Base-by-base conservation (phyloP, 1,139 yeast species). In the Oligophagozyma castellii region DNA sequence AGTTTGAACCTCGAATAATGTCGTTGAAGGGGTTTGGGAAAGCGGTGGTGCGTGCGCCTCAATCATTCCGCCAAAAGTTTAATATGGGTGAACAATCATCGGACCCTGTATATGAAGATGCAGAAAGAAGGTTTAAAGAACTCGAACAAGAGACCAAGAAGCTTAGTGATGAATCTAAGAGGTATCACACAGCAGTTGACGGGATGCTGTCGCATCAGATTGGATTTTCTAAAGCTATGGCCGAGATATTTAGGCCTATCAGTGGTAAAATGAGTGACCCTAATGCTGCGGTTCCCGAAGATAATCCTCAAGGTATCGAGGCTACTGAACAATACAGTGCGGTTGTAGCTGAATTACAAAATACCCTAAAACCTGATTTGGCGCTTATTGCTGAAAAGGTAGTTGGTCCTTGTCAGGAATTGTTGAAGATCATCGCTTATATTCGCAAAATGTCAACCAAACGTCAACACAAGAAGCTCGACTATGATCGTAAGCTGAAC, bases 181-280 rank as follows among this genome's bases (percentile, higher is more conserved):
- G 93, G 49, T 89, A 89, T 55, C 83, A 81, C 42, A 66, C 68
- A 24, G 93, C 98, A 0, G 93, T 89, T 35, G 83, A 81, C 48
- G 94, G 92, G 23, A 84, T 89, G 93, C 63, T 89, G 44, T 77
- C 73, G 39, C 92, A 78, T 54, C 98, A 89, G 55, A 78, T 86
- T 42, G 95, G 86, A 35, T 89, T 86, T 53, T 77, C 94, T 22
- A 76, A 76, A 47, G 93, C 94, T 2, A 83, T 92, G 57, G 95
- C 84, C 54, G 95, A 86, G 51, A 80, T 89, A 34, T 89, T 84
- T 61, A 83, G 86, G 58, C 99, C 99, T 3, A 89, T 89, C 39
- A 73, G 89, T 34, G 98, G 98, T 20, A 71, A 86, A 36, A 62
- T 80, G 55, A 74, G 92, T 10, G 96, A 89, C 50, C 95, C 96